A percentile compares a stretch with the other conserved stretches of the same genome.
Conservation (phyloP, 164 flowering plant species). For the Platanus orientalis region DNA sequence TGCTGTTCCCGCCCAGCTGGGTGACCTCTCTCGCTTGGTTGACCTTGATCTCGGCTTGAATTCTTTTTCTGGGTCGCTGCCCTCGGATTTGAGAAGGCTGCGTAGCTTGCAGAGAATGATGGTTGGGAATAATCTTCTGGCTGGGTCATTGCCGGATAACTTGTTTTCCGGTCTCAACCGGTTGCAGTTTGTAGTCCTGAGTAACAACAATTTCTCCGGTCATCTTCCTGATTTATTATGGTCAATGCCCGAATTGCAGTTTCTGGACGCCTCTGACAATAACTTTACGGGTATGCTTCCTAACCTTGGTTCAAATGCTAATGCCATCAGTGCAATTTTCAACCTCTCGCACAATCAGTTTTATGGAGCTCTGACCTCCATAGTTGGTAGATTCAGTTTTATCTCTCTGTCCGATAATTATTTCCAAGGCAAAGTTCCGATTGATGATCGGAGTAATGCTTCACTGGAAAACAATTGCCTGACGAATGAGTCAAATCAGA, state of each 20-base stretch:
- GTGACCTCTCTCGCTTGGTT: constrained; percentile 44
- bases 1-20: constrained; percentile 48
- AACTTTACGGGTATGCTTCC: constrained; percentile 56
- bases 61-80: constrained; percentile 53
- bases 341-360: constrained; percentile 62
- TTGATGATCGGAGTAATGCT: constrained; percentile 24
- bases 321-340: constrained; percentile 24
- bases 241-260: constrained; percentile 36
- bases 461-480: constrained; percentile 66
- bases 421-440: constrained; percentile 55
- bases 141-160: constrained; percentile 38
- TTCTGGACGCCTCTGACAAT: constrained; percentile 58
- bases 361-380: constrained; percentile 45
- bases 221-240: constrained; percentile 39
- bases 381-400: constrained; percentile 25
- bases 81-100: constrained; percentile 39
- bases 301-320: constrained; percentile 16
- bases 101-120: constrained; percentile 41
- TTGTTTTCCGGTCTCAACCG: constrained; percentile 34
- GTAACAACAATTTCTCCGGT: constrained; percentile 45
- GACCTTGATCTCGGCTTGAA: constrained; percentile 64
- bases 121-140: constrained; percentile 33
- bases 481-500: constrained; percentile 49
- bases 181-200: constrained; percentile 36
- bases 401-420: constrained; percentile 65